Evolutionary conservation across 2,329 filamentous ascomycete species (phyloP).

Genomic region (Leptodontidium sp.): DNA sequence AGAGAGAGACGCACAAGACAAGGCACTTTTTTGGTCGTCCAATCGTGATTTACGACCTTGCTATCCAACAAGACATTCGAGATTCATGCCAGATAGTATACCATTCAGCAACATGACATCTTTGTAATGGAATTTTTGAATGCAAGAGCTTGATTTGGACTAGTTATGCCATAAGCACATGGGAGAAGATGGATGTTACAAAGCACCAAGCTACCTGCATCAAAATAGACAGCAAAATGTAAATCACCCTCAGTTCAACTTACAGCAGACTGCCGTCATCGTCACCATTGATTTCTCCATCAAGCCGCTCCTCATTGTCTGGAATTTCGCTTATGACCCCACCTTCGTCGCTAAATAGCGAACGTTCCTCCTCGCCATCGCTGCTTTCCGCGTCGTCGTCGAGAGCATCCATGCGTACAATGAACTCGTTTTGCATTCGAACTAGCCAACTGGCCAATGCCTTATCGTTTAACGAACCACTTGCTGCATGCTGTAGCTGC

Average conservation of each 20-base stretch:
- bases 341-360: background rate
- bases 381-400: constrained; percentile 50
- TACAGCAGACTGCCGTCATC: background rate
- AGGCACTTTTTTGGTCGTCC: no score
- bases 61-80: no score
- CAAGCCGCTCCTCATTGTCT: background rate
- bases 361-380: constrained; percentile 26
- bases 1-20: background rate
- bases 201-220: background rate
- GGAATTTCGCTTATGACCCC: background rate
- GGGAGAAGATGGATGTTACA: background rate
- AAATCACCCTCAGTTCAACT: background rate
- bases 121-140: background rate
- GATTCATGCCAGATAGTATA: no score
- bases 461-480: constrained; percentile 70
- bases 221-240: background rate
- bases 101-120: background rate
- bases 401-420: constrained; percentile 71
- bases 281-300: background rate
- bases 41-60: no score
- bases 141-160: background rate
- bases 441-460: constrained; percentile 70
- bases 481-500: constrained; percentile 72
- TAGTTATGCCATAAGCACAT: background rate
- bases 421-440: constrained; percentile 78